A percentile compares a stretch with the other conserved stretches of the same genome.
Conservation (phyloP, 139 green algal species). For the Micractinium conductrix region DNA sequence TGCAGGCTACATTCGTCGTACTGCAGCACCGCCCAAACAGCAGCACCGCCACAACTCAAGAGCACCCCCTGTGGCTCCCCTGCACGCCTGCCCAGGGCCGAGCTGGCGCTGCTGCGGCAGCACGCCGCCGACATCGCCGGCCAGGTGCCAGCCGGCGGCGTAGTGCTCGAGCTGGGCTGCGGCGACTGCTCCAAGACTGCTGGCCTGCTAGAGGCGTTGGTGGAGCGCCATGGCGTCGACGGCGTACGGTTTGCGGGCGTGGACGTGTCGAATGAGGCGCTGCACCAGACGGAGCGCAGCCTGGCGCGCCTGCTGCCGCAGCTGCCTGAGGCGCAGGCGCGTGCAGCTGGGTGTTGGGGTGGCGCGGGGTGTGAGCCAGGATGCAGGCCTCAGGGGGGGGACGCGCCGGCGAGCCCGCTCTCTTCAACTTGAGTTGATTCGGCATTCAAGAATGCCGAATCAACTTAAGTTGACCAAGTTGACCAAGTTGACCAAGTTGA, state of each 20-base stretch:
- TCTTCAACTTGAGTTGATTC: not conserved
- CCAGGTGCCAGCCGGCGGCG: slow-evolving; percentile 36
- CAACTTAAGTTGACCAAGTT: not conserved
- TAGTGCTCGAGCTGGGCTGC: slow-evolving; percentile 67
- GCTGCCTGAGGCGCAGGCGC: slow-evolving; percentile 9
- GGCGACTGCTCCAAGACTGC: slow-evolving; percentile 61
- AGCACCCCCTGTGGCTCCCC: not conserved
- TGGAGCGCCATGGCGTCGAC: not conserved
- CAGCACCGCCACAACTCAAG: not conserved
- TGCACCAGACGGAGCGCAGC: slow-evolving; percentile 47
- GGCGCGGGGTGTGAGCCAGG: not conserved
- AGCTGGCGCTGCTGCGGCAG: slow-evolving; percentile 28
- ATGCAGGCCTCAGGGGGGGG: no score
- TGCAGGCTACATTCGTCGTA: not conserved
- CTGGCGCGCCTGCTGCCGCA: slow-evolving; percentile 28
- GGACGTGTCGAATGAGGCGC: slow-evolving; percentile 62
- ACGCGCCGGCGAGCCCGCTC: no score
- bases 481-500: not conserved
- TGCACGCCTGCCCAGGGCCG: not conserved
- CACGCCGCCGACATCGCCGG: slow-evolving; percentile 51
- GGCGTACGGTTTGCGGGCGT: slow-evolving; percentile 56
- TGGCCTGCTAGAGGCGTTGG: slow-evolving; percentile 50
- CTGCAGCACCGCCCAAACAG: no score
- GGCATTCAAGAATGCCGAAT: no score
- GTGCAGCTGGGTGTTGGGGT: not conserved